Base-by-base conservation (phyloP, 2,329 filamentous ascomycete species). In the Fusarium ramigenum region DNA sequence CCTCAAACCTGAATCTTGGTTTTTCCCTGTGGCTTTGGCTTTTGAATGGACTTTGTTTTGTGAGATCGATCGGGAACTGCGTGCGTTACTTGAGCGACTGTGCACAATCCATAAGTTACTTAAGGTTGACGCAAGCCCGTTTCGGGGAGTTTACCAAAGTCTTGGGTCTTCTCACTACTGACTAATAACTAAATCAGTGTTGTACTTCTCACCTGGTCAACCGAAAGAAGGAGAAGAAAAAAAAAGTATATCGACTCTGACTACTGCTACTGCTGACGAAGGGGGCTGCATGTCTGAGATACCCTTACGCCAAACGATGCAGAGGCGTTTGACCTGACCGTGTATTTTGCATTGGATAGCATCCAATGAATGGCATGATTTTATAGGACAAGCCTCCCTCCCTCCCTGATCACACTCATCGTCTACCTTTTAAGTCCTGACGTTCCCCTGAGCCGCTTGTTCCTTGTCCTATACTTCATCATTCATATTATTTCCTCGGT, bases 301-400 rank as follows among this genome's bases (percentile, higher is more conserved):
- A 39, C 28, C 49, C 58, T 36, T 37, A 32, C 57, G 36, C 57
- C 16, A 69, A 53, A 58, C 44, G 50, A 70, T 65, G 54, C 68
- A 70, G 60, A 70, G 60, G 68, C 68, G 68, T 70, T 70, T 70
- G 50, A 60, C 63, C 58, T 64, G 54, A 65, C 47, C 59, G 47
- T 60, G 47, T 63, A 39, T 36, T 46, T 49, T 49, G 40, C 46
- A 57, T 67, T 56, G 44, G 64, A 63, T 54, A 43, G 44, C 18
- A 52, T 59, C 56, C 56, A 59, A 59, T 58, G 54, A 47, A 37
- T 59, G 21, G 43, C 21, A 50, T 50, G 32, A 49, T 50, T 50
- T 59, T 50, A 30, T 60, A 40, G 56, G 50, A 54, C 40, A 43
- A 53, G 37, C 36, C 52, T 56, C 37, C 52, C 52, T 56, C 37